A percentile compares a stretch with the other conserved stretches of the same genome.
phyloP scores from a whole-genome alignment of 331 rosid species.

The Stylosanthes scabra region DNA sequence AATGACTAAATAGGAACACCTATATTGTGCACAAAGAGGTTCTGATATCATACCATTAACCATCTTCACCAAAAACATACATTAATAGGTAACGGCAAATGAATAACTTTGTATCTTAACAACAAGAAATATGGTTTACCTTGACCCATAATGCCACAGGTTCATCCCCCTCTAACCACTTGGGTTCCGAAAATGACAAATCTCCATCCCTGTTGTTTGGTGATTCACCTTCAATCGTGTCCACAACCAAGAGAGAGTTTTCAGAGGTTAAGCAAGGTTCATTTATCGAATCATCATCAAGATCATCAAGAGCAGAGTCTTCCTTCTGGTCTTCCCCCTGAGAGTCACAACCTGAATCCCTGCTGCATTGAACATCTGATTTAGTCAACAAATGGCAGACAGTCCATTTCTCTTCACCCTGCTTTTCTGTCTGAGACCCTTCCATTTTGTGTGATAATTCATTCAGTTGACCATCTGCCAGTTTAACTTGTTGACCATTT shows the following conservation, averaged over 20 bases:
- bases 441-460: conserved; percentile 47
- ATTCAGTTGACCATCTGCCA: conserved; percentile 47
- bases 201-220: conserved; percentile 76
- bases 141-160: conserved; percentile 96
- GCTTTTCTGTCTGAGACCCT: conserved; percentile 53
- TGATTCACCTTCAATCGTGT: conserved; percentile 65
- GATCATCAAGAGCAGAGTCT: conserved; percentile 55
- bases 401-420: conserved; percentile 47
- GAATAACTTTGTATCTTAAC: too few relatives aligned
- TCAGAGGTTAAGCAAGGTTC: conserved; percentile 59
- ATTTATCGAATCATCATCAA: conserved; percentile 60
- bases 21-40: too few relatives aligned
- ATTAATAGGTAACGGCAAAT: too few relatives aligned
- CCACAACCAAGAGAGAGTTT: conserved; percentile 57
- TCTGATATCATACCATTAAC: too few relatives aligned
- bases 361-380: conserved; percentile 56
- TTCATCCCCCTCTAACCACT: conserved; percentile 88
- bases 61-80: too few relatives aligned
- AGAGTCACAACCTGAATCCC: conserved; percentile 57
- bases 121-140: conserved; percentile 54
- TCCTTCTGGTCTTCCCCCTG: conserved; percentile 58
- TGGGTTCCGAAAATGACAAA: conserved; percentile 67
- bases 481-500: conserved; percentile 49
- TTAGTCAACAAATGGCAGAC: conserved; percentile 45
- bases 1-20: too few relatives aligned